Conservation (phyloP, 2,329 filamentous ascomycete species). For the Cercospora citrullina region DNA sequence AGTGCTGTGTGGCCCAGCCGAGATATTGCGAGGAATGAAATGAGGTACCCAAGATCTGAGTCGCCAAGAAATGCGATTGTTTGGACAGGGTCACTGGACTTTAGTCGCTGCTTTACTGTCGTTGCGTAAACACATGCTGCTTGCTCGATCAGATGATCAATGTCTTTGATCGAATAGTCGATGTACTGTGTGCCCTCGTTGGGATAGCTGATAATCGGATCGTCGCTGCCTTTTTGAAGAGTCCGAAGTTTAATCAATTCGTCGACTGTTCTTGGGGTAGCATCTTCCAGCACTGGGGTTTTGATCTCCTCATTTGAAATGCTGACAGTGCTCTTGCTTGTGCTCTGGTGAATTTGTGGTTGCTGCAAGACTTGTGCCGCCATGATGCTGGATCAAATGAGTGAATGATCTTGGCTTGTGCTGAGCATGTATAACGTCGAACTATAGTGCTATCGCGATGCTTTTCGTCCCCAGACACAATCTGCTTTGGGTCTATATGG, state of each 20-base stretch:
- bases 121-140: slow-evolving; percentile 25
- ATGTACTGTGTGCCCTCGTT: slow-evolving; percentile 26
- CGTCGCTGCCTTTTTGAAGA: slow-evolving; percentile 18
- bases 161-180: slow-evolving; percentile 26
- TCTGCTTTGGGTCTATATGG: not conserved
- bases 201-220: slow-evolving; percentile 30
- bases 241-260: slow-evolving; percentile 26
- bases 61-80: slow-evolving; percentile 53
- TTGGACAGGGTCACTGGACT: slow-evolving; percentile 24
- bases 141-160: slow-evolving; percentile 25
- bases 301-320: slow-evolving; percentile 6
- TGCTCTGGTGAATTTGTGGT: not conserved
- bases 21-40: slow-evolving; percentile 54
- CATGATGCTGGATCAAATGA: not conserved
- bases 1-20: slow-evolving; percentile 56
- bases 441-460: not conserved
- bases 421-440: not conserved
- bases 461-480: not conserved
- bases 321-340: not conserved
- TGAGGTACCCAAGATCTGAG: slow-evolving; percentile 55
- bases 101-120: slow-evolving; percentile 23
- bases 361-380: not conserved
- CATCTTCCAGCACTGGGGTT: slow-evolving; percentile 14
- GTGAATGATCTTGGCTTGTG: not conserved
- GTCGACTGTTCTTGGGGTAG: slow-evolving; percentile 24